Base-by-base conservation (phyloP, 805 yeast species). In the Wickerhamomyces silvicola region DNA sequence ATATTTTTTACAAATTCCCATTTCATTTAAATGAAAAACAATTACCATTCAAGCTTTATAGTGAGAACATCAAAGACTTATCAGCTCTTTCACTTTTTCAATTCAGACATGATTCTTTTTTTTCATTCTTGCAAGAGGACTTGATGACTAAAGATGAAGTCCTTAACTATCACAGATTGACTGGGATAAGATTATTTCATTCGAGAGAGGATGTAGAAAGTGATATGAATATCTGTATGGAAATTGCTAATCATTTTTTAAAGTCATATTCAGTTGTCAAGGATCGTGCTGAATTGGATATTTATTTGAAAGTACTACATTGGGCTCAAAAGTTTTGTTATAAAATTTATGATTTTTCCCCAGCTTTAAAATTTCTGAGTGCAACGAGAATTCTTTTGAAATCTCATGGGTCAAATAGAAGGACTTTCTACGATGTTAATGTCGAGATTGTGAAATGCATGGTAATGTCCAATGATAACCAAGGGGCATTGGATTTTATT, bases 1-100 rank as follows among this genome's bases (percentile, higher is more conserved):
- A 65, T 17, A 50, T 65, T 2, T 62, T 60, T 38, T 68, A 68
- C 44, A 72, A 71, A 40, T 49, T 68, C 15, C 76, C 77, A 7
- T 65, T 68, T 35, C 64, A 64, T 39, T 39, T 63, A 17, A 13
- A 20, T 2, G 11, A 17, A 6, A 46, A 60, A 4, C 47, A 54
- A 8, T 33, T 48, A 11, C 46, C 55, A 7, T 38, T 53, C 12
- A 43, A 38, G 5, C 38, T 52, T 7, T 45, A 46, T 7, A 56
- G 58, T 5, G 31, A 48, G 2, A 52, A 54, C 17, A 50, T 65
- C 6, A 51, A 58, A 43, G 56, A 55, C 7, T 40, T 70, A 16
- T 49, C 72, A 0, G 45, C 54, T 2, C 48, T 59, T 15, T 47
- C 70, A 7, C 41, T 55, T 7, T 70, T 57, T 36, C 38, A 55